phyloP scores from a whole-genome alignment of 768 basidiomycete species.

The Rhodotorula paludigena region DNA sequence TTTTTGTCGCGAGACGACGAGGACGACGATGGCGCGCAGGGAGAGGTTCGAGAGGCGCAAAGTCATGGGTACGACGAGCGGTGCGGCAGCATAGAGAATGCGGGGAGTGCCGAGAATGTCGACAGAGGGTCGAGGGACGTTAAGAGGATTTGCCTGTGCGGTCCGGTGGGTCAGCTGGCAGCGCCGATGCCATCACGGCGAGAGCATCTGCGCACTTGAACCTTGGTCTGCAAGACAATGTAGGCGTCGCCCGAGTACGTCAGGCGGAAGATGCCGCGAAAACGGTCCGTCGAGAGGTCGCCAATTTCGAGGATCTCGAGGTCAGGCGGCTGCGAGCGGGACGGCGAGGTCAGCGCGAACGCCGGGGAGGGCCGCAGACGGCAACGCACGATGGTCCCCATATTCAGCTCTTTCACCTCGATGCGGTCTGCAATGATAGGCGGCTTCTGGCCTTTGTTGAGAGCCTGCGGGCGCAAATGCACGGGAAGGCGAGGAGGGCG shows the following conservation, averaged over 20 bases:
- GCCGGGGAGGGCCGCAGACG: slow-evolving; percentile 10
- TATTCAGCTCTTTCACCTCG: slow-evolving; percentile 96
- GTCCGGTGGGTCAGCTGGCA: not conserved
- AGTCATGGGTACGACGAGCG: slow-evolving; percentile 95
- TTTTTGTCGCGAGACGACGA: slow-evolving; percentile 94
- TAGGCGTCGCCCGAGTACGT: slow-evolving; percentile 93
- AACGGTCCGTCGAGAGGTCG: slow-evolving; percentile 89
- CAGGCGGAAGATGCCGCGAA: slow-evolving; percentile 90
- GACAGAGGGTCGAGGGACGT: slow-evolving; percentile 84
- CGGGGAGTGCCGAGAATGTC: slow-evolving; percentile 76
- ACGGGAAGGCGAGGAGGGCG: no score
- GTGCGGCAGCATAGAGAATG: slow-evolving; percentile 89
- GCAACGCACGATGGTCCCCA: slow-evolving; percentile 81
- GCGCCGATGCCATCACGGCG: not conserved
- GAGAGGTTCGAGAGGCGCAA: slow-evolving; percentile 92
- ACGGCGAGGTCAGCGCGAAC: not conserved
- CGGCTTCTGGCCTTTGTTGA: slow-evolving; percentile 95
- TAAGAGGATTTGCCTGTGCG: slow-evolving; percentile 84
- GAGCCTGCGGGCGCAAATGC: slow-evolving; percentile 51
- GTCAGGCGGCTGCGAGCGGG: slow-evolving; percentile 73
- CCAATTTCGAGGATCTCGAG: slow-evolving; percentile 96
- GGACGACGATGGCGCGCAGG: slow-evolving; percentile 89
- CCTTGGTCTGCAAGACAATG: slow-evolving; percentile 78
- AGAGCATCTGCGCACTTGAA: slow-evolving; percentile 60
- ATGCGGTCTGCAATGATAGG: slow-evolving; percentile 96